These are phyloP conservation scores for Ophiostoma pallidulum DNA, from an alignment of 2,329 filamentous ascomycete species.

Conservation along the genomic window DNA sequence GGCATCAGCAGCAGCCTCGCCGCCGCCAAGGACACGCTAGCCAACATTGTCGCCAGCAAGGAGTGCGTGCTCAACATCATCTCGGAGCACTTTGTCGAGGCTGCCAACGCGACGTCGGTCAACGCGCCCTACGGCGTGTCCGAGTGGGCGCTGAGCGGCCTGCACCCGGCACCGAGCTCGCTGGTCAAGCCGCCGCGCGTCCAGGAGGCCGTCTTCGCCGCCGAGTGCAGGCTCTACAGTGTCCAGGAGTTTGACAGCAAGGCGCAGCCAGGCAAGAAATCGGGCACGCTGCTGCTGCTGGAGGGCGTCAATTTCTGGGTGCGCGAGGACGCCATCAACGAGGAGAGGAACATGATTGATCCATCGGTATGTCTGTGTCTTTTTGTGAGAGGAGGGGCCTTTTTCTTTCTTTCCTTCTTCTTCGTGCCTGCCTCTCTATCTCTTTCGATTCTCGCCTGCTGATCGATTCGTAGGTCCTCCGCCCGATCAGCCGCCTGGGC, in stretches of 20 bases:
- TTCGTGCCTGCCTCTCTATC: neutral
- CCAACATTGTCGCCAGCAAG: conserved; percentile 58
- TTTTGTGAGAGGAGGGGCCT: neutral
- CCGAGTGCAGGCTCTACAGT: conserved; percentile 73
- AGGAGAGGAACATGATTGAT: conserved; percentile 65
- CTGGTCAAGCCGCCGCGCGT: conserved; percentile 57
- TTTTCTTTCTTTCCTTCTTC: neutral
- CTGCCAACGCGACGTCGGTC: conserved; percentile 71
- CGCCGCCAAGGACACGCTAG: conserved; percentile 67
- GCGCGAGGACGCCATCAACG: conserved; percentile 76
- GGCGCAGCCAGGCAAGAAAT: conserved; percentile 61
- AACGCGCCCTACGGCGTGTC: conserved; percentile 67
- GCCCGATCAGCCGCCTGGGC: conserved; percentile 68
- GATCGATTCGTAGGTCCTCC: conserved; percentile 45
- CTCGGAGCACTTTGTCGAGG: conserved; percentile 74
- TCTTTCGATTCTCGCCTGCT: neutral
- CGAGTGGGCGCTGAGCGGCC: conserved; percentile 71
- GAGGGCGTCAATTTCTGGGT: conserved; percentile 87
- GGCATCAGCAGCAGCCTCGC: conserved; percentile 37
- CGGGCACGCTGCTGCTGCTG: conserved; percentile 63
- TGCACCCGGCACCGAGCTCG: conserved; percentile 56
- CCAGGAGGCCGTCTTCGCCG: conserved; percentile 69
- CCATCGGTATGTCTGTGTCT: conserved; percentile 42
- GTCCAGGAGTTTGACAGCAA: conserved; percentile 68
- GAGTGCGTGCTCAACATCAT: conserved; percentile 88